These are phyloP conservation scores for Obba rivulosa DNA, from an alignment of 768 basidiomycete genomes.

Conservation along the genomic window DNA sequence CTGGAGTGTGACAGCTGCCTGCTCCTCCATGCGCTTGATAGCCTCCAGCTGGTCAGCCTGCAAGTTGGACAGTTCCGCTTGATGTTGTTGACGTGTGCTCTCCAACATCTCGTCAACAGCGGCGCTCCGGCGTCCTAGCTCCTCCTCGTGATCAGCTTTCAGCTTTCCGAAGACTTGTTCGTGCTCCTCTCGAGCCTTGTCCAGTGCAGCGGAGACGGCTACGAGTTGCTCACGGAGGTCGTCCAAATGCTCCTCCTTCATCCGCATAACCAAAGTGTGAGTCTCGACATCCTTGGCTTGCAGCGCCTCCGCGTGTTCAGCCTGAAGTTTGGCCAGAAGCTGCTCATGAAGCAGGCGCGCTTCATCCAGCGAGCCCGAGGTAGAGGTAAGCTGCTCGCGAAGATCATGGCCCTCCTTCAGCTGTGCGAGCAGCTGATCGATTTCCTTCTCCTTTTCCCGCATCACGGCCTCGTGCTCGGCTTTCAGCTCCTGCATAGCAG, in stretches of 20 bases:
- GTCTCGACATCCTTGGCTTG: slow-evolving; percentile 36
- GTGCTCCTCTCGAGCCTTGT: slow-evolving; percentile 47
- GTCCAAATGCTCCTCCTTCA: slow-evolving; percentile 30
- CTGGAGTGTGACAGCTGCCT: slow-evolving; percentile 50
- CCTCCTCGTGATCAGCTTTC: slow-evolving; percentile 29
- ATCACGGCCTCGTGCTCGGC: slow-evolving; percentile 41
- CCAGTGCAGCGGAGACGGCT: slow-evolving; percentile 22
- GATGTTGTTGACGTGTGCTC: slow-evolving; percentile 49
- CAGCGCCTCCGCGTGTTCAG: slow-evolving; percentile 38
- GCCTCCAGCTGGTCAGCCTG: slow-evolving; percentile 55
- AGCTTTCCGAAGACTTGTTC: slow-evolving; percentile 56
- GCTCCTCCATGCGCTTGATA: slow-evolving; percentile 58
- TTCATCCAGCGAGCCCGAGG: slow-evolving; percentile 37
- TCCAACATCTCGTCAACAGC: slow-evolving; percentile 51
- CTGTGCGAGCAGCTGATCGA: slow-evolving; percentile 35
- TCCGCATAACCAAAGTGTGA: slow-evolving; percentile 33
- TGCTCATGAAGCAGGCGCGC: slow-evolving; percentile 16
- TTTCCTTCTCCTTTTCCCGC: slow-evolving; percentile 34
- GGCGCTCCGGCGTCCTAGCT: slow-evolving; percentile 45
- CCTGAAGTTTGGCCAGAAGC: too few species aligned
- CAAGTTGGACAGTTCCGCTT: slow-evolving; percentile 44
- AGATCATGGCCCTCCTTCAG: slow-evolving; percentile 33
- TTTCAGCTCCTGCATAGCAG: slow-evolving; percentile 42
- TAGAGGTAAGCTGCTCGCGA: slow-evolving; percentile 39
- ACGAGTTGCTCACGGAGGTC: slow-evolving; percentile 26